A percentile compares a stretch with the other conserved stretches of the same genome.
Conservation (phyloP, 140 eudicot genomes). For the Anethum foeniculum region DNA sequence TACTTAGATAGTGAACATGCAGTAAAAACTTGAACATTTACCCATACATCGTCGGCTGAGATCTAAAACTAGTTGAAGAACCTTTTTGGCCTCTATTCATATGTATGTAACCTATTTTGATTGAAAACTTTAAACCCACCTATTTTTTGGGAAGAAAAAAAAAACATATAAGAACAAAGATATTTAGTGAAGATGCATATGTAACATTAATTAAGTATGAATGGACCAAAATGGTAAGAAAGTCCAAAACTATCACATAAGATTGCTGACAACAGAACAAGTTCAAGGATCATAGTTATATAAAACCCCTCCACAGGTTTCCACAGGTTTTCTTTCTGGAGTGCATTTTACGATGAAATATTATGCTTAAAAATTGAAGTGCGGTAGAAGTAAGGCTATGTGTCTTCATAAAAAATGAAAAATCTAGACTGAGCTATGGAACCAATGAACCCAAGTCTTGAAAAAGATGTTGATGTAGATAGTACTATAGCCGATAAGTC, state of each 20-base stretch:
- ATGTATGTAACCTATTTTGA: not conserved
- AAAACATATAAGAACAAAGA: not conserved
- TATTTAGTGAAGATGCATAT: not conserved
- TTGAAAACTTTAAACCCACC: not conserved
- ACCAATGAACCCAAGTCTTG: constrained; percentile 7
- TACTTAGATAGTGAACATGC: constrained; percentile 30
- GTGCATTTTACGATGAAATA: constrained; percentile 18
- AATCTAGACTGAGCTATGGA: not conserved
- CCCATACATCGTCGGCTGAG: not conserved
- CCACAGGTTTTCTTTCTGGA: constrained; percentile 35
- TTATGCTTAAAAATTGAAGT: not conserved
- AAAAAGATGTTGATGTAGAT: not conserved
- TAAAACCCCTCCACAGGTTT: constrained; percentile 13
- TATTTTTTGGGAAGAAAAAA: not conserved
- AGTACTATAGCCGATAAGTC: constrained; percentile 16
- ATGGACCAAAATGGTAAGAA: constrained; percentile 24
- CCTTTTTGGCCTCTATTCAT: too few relatives aligned
- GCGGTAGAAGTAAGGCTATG: not conserved
- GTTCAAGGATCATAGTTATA: constrained; percentile 3
- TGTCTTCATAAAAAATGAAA: not conserved
- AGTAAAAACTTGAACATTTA: constrained; percentile 17
- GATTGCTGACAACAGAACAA: constrained; percentile 21
- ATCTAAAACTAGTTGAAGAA: too few relatives aligned
- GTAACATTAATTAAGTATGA: constrained; percentile 13
- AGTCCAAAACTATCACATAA: constrained; percentile 27